Evolutionary conservation across 768 basidiomycete genomes (phyloP).

Genomic region (Tulasnella sp.): DNA sequence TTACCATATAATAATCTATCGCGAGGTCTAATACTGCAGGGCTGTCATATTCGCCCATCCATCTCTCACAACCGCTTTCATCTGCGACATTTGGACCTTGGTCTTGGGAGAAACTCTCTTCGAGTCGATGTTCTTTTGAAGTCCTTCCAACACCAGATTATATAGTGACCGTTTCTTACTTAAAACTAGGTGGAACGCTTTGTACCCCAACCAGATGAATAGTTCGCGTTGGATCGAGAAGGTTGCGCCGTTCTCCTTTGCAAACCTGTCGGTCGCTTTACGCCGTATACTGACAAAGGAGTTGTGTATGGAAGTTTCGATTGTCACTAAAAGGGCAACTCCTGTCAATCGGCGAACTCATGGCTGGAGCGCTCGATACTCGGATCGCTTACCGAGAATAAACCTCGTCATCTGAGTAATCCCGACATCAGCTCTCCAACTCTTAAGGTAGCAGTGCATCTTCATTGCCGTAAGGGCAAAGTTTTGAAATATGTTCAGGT

Average conservation of each 20-base stretch:
- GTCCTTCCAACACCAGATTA: constrained; percentile 23
- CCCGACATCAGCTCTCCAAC: constrained; percentile 33
- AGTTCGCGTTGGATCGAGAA: constrained; percentile 50
- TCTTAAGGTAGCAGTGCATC: constrained; percentile 73
- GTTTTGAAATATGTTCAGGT: constrained; percentile 83
- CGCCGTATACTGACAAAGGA: constrained; percentile 52
- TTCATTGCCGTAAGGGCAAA: constrained; percentile 80
- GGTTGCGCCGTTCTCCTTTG: constrained; percentile 41
- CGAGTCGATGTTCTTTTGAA: background rate
- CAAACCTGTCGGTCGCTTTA: constrained; percentile 46
- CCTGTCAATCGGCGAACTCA: background rate
- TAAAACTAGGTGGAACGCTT: constrained; percentile 71
- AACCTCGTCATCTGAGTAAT: constrained; percentile 41
- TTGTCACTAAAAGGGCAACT: constrained; percentile 47
- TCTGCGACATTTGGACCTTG: background rate
- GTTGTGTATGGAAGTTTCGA: constrained; percentile 59
- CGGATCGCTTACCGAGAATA: constrained; percentile 49
- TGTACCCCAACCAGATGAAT: constrained; percentile 70
- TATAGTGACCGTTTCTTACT: constrained; percentile 47
- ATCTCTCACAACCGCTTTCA: background rate
- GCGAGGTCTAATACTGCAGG: background rate
- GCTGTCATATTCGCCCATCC: background rate
- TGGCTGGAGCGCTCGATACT: background rate
- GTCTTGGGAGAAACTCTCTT: background rate
- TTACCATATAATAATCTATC: background rate